phyloP scores from a whole-genome alignment of 116 monocot species.

The Zostera marina region DNA sequence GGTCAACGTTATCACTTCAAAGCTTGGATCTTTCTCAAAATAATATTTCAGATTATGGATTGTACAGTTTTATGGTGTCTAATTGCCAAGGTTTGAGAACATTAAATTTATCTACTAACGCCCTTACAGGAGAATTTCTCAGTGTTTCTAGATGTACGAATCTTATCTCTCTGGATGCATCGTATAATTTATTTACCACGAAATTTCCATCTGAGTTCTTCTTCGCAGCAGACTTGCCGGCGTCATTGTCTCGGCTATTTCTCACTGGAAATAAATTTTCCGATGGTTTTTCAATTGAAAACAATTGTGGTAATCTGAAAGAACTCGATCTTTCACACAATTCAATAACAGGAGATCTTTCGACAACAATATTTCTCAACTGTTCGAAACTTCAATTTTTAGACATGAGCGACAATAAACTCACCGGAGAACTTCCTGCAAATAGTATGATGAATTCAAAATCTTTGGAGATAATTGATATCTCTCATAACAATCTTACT shows the following conservation, averaged over 20 bases:
- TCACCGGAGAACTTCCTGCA: conserved; percentile 38
- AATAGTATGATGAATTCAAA: conserved; percentile 27
- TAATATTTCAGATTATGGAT: conserved; percentile 26
- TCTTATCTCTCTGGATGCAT: conserved; percentile 41
- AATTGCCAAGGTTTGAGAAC: conserved; percentile 26
- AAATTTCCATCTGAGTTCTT: conserved; percentile 30
- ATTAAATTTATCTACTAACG: conserved; percentile 52
- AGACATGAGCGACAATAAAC: conserved; percentile 40
- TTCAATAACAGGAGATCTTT: conserved; percentile 18
- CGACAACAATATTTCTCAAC: conserved; percentile 29
- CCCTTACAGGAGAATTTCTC: conserved; percentile 20
- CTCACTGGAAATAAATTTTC: conserved; percentile 62
- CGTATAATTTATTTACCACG: conserved; percentile 37
- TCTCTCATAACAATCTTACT: conserved; percentile 47
- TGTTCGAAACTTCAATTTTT: conserved; percentile 40
- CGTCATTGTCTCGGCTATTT: conserved; percentile 23
- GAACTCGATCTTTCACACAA: conserved; percentile 47
- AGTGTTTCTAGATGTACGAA: conserved; percentile 20
- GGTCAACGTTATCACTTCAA: conserved; percentile 14
- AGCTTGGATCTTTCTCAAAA: conserved; percentile 57
- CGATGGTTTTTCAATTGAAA: conserved; percentile 39
- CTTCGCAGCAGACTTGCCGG: conserved; percentile 7
- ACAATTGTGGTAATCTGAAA: conserved; percentile 31
- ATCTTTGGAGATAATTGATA: conserved; percentile 20
- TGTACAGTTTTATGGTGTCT: conserved; percentile 32